Evolutionary conservation across 2,329 filamentous ascomycete species (phyloP).

Genomic region (Domatiomyces globalis): DNA sequence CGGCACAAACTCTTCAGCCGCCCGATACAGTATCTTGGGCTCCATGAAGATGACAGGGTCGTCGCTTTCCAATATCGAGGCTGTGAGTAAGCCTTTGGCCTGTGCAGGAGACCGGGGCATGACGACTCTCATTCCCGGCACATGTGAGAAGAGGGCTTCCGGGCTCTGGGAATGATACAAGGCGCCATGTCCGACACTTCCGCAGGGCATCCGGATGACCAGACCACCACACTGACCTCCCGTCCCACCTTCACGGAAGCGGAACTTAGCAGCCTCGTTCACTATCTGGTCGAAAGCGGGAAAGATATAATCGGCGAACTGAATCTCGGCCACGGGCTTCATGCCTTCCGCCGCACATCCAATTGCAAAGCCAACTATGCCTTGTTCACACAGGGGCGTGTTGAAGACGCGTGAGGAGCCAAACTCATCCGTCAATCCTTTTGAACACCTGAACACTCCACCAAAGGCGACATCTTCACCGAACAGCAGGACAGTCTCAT

Average conservation of each 20-base stretch:
- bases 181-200: conserved; percentile 76
- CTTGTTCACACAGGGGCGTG: conserved; percentile 85
- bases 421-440: conserved; percentile 77
- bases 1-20: conserved; percentile 82
- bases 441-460: conserved; percentile 87
- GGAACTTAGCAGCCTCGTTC: conserved; percentile 80
- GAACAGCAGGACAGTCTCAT: conserved; percentile 79
- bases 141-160: conserved; percentile 74
- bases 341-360: conserved; percentile 82
- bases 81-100: conserved; percentile 72
- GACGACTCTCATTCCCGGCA: conserved; percentile 72
- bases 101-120: conserved; percentile 75
- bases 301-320: conserved; percentile 90
- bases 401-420: conserved; percentile 88
- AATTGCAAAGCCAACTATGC: conserved; percentile 85
- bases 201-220: conserved; percentile 80
- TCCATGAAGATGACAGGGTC: conserved; percentile 91
- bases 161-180: conserved; percentile 83
- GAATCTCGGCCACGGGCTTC: conserved; percentile 85
- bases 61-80: conserved; percentile 58
- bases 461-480: conserved; percentile 96
- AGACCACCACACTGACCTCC: conserved; percentile 61
- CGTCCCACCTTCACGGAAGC: conserved; percentile 55
- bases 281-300: conserved; percentile 90
- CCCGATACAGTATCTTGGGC: conserved; percentile 82